Percentiles rank a stretch among this genome's conserved stretches.
phyloP scores from a whole-genome alignment of 2,329 filamentous ascomycete genomes.

The Leptographium wingfieldii region DNA sequence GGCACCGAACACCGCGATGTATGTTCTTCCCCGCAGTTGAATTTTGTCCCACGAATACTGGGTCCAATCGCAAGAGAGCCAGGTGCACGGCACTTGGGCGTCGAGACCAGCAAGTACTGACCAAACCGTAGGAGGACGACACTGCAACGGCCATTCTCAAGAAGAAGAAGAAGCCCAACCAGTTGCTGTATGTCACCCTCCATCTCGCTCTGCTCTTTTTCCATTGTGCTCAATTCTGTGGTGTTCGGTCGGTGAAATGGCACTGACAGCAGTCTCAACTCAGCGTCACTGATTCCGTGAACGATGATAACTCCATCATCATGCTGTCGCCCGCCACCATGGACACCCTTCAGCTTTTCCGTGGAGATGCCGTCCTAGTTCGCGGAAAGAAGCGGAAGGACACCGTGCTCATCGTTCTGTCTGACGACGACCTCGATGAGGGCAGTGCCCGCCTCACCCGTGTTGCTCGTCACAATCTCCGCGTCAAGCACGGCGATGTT shows the following conservation, averaged over 20 bases:
- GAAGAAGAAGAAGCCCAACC: conserved; percentile 99
- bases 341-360: conserved; percentile 96
- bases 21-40: conserved; percentile 22
- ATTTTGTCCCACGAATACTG: not conserved
- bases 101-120: not conserved
- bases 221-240: not conserved
- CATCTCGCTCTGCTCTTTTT: too few relatives aligned
- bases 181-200: conserved; percentile 61
- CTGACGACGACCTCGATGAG: conserved; percentile 95
- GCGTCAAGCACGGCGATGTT: conserved; percentile 96
- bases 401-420: conserved; percentile 92
- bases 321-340: conserved; percentile 97
- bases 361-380: conserved; percentile 93
- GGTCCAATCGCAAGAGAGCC: conserved; percentile 11
- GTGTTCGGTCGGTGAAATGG: not conserved
- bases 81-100: conserved; percentile 20
- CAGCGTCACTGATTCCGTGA: conserved; percentile 94
- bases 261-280: not conserved
- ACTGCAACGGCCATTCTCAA: conserved; percentile 93
- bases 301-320: conserved; percentile 99
- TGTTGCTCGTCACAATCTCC: conserved; percentile 94
- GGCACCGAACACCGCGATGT: conserved; percentile 79
- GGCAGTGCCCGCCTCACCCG: conserved; percentile 96
- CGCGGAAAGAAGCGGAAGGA: conserved; percentile 99
- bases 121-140: conserved; percentile 60